Evolutionary conservation across 805 yeast species (phyloP).

Genomic region (Starmerella floricola): DNA sequence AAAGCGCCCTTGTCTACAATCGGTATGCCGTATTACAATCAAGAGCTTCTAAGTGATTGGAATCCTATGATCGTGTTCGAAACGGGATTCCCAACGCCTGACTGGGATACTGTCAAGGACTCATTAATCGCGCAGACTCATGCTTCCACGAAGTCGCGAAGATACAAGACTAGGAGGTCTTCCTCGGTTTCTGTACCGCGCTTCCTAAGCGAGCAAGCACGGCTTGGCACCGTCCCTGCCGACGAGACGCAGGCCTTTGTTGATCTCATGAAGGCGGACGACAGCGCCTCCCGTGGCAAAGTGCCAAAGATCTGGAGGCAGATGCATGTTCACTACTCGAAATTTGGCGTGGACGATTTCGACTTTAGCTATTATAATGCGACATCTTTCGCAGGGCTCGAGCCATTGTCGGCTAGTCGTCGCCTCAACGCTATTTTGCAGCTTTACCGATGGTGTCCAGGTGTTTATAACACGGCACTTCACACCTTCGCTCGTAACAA

Average conservation of each 20-base stretch:
- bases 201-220: conserved; percentile 48
- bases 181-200: conserved; percentile 28
- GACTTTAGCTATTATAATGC: conserved; percentile 77
- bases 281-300: conserved; percentile 24
- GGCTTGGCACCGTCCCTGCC: conserved; percentile 24
- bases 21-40: conserved; percentile 81
- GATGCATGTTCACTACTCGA: conserved; percentile 67
- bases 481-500: conserved; percentile 40
- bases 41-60: conserved; percentile 69
- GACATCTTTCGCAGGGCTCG: conserved; percentile 71
- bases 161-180: conserved; percentile 18
- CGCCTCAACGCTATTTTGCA: conserved; percentile 71
- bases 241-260: conserved; percentile 15
- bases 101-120: conserved; percentile 11
- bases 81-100: conserved; percentile 47
- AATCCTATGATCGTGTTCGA: conserved; percentile 43
- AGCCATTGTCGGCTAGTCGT: conserved; percentile 69
- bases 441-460: conserved; percentile 63
- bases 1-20: conserved; percentile 49
- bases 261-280: conserved; percentile 12
- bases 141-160: background rate
- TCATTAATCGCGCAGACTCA: conserved; percentile 11
- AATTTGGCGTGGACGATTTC: conserved; percentile 87
- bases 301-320: conserved; percentile 67
- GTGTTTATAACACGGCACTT: conserved; percentile 53